Evolutionary conservation across 495 filamentous ascomycete genomes (phyloP), one percentile per base, ranked within the genome.

Genomic region (Pyronema omphalodes): DNA sequence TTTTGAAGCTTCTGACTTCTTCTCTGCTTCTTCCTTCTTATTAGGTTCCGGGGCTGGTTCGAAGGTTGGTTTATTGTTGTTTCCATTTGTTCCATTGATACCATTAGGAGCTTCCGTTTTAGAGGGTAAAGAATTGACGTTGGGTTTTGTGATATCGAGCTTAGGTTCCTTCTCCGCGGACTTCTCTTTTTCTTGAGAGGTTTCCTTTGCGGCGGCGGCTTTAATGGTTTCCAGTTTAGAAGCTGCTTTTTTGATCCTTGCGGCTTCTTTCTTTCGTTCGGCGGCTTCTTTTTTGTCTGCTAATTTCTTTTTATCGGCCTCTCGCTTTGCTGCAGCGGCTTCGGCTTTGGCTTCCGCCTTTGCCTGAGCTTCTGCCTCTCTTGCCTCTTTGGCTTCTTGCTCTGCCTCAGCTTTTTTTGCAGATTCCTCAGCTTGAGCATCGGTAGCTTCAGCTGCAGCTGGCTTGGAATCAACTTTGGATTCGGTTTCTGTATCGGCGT

Each of bases 211-310:
- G 14, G 70, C 65, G 6, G 71, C 70, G 15, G 72, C 68, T 8
- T 70, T 70, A n/a, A 72, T 69, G 12, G 49, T 46, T 34, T 59
- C 59, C 12, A 67, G 59, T 23, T 78, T 71, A n/a, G 71, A 72
- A 29, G 71, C 70, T 0, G 76, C 76, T 1, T 74, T 76, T 56
- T 73, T 73, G 23, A 71, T 57, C 35, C 47, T 63, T 12, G 45
- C 48, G 0, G 44, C 44, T 44, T 44, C 52, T 33, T 11, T 59
- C 23, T 62, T 35, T 65, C 62, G 23, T 58, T 58, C 7, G 53
- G 51, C 17, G 45, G 51, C 19, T 53, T 52, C 43, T 63, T 61
- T 52, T 54, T 60, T 37, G n/a, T 19, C 53, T 44, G 58, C 51
- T 52, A 57, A 54, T 43, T 58, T 56, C 57, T 64, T 60, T 9